Evolutionary conservation across 768 basidiomycete genomes (phyloP), one percentile per base, ranked within the genome.

Genomic region (Coprinellus micaceus): DNA sequence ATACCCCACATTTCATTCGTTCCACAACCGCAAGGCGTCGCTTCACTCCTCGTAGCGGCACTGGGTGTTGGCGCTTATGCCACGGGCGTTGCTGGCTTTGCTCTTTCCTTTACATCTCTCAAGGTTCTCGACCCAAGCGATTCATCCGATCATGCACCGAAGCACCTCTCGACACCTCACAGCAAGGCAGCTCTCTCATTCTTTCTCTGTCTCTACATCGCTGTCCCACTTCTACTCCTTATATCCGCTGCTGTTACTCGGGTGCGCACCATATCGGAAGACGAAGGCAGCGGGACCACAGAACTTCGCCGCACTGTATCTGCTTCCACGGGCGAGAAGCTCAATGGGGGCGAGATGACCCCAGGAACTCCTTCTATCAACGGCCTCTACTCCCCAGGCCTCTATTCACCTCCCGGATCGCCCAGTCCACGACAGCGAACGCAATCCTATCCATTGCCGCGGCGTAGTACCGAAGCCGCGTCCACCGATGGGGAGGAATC

Each of bases 121-220:
- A 58, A 13, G 9, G 44, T 25, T 56, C 54, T 25, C 28, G 70
- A 6, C 53, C 66, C 41, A 76, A 70, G 60, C 73, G 75, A 45
- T 64, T 71, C 45, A 50, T 59, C 13, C 65, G 68, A 40, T 59
- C 64, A 41, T 12, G 11, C 15, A 22, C 15, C 24, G 24, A 49
- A 61, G 15, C 76, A 72, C 58, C 62, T 91, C 44, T 74, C 71
- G 57, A 91, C 90, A 1, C 65, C 68, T 7, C 91, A 92, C 64
- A 82, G 86, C 29, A 74, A 77, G 65, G 84, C 80, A 1, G 86
- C 88, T 30, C 70, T 91, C 41, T 79, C 78, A 17, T 77, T 92
- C 15, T 88, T 87, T 65, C 57, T 82, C 39, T 77, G 75, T 37
- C 70, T 91, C 21, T 91, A 89, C 65, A 73, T 69, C 29, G 39